Conservation (phyloP, 148 eudicot genomes). For the Rhododendron griersonianum region DNA sequence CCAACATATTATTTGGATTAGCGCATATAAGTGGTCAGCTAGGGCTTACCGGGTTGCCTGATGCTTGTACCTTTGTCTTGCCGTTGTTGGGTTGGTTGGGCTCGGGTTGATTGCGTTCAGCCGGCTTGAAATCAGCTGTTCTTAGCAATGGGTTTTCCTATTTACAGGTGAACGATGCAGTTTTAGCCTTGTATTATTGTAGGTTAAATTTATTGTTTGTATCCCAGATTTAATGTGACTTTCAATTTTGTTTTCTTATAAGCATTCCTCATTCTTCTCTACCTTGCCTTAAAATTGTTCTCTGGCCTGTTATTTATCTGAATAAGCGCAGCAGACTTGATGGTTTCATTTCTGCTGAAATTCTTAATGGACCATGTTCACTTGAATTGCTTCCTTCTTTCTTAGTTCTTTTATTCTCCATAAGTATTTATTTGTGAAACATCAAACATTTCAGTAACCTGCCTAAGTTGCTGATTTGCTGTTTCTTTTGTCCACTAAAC, state of each 20-base stretch:
- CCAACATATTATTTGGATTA: not conserved
- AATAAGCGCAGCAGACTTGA: not conserved
- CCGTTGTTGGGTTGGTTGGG: not conserved
- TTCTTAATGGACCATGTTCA: not conserved
- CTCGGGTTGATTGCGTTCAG: not conserved
- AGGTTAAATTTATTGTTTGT: not conserved
- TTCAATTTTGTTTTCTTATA: not conserved
- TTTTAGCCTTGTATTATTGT: not conserved
- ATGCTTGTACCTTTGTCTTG: not conserved
- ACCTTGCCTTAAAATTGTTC: not conserved
- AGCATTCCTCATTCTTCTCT: conserved; percentile 4
- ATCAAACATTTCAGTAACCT: not conserved
- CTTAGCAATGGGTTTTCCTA: not conserved
- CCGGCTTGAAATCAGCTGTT: not conserved
- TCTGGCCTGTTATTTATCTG: not conserved
- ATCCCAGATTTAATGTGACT: not conserved
- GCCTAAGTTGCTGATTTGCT: not conserved
- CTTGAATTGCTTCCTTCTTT: not conserved
- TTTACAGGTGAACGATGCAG: not conserved
- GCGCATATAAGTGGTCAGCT: not conserved
- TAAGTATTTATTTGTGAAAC: not conserved
- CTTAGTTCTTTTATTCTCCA: not conserved
- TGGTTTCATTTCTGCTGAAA: not conserved
- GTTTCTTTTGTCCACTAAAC: not conserved
- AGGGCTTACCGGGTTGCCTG: not conserved